Percentiles rank a stretch among this genome's conserved stretches.
Evolutionary conservation across 768 basidiomycete species (phyloP).

Genomic region (Panaeolus cyanescens): DNA sequence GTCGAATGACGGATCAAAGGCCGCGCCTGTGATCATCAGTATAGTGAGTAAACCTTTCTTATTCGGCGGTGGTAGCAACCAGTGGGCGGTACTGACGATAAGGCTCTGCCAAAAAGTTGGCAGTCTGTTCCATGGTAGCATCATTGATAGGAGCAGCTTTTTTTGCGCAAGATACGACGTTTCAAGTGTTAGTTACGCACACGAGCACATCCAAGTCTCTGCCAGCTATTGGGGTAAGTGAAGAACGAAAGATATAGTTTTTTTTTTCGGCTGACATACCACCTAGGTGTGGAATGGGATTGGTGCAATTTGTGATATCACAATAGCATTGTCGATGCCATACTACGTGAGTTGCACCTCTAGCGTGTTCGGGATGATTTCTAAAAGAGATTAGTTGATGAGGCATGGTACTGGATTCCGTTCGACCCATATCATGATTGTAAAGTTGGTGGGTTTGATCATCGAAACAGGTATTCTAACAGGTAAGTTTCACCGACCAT

Average conservation of each 20-base stretch:
- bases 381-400: constrained; percentile 20
- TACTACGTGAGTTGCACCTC: constrained; percentile 25
- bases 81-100: constrained; percentile 17
- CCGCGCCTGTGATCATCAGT: constrained; percentile 19
- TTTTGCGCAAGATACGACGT: constrained; percentile 18
- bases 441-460: constrained; percentile 26
- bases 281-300: constrained; percentile 30
- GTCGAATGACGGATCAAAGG: constrained; percentile 14
- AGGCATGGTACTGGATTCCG: constrained; percentile 27
- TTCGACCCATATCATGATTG: constrained; percentile 27
- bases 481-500: constrained; percentile 17
- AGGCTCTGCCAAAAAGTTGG: neutral
- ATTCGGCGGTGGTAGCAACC: constrained; percentile 3
- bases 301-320: constrained; percentile 31
- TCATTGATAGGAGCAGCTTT: constrained; percentile 22
- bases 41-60: constrained; percentile 15
- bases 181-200: constrained; percentile 16
- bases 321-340: constrained; percentile 31
- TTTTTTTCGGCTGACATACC: too few species aligned
- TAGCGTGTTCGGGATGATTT: too few species aligned
- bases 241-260: too few species aligned
- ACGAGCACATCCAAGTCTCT: constrained; percentile 13
- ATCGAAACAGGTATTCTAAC: constrained; percentile 32
- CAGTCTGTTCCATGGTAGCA: constrained; percentile 15
- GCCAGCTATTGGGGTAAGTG: constrained; percentile 27